Evolutionary conservation across 192 early-diverging fungal species (phyloP).

Genomic region (Backusella sp.): DNA sequence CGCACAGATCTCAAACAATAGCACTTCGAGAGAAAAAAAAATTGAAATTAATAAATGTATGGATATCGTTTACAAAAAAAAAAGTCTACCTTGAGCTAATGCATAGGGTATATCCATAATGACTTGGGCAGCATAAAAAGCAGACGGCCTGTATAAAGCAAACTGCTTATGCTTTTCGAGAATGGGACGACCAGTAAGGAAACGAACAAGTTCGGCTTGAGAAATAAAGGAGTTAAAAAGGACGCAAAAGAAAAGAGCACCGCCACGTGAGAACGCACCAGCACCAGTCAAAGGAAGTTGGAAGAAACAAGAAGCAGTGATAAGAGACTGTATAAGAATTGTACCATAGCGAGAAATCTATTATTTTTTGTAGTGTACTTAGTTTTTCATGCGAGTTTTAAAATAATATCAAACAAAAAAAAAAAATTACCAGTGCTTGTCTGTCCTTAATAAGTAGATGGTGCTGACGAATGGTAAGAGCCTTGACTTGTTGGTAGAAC

Average conservation of each 20-base stretch:
- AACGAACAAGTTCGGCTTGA: conserved; percentile 68
- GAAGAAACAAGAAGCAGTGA: conserved; percentile 71
- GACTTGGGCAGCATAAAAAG: conserved; percentile 53
- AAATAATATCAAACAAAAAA: too few species aligned
- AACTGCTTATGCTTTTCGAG: conserved; percentile 77
- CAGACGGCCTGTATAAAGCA: conserved; percentile 64
- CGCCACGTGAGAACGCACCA: conserved; percentile 81
- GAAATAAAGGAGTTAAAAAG: conserved; percentile 56
- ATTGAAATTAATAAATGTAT: conserved; percentile 29
- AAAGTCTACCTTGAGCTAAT: conserved; percentile 43
- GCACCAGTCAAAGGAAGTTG: conserved; percentile 48
- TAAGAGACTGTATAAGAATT: conserved; percentile 59
- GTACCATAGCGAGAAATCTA: conserved; percentile 51
- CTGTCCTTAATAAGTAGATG: conserved; percentile 57
- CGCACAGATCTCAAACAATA: conserved; percentile 51
- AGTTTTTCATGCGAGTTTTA: too few species aligned
- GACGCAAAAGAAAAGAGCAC: conserved; percentile 67
- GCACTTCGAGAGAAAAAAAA: conserved; percentile 45
- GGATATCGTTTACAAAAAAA: conserved; percentile 62
- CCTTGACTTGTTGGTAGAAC: conserved; percentile 60
- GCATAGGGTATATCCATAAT: conserved; percentile 50
- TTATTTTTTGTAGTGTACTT: too few species aligned
- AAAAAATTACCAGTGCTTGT: conserved; percentile 22
- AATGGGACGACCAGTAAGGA: conserved; percentile 68
- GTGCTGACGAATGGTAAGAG: conserved; percentile 59